Conservation (phyloP, 768 basidiomycete species). For the Tricholoma hemisulphureum region DNA sequence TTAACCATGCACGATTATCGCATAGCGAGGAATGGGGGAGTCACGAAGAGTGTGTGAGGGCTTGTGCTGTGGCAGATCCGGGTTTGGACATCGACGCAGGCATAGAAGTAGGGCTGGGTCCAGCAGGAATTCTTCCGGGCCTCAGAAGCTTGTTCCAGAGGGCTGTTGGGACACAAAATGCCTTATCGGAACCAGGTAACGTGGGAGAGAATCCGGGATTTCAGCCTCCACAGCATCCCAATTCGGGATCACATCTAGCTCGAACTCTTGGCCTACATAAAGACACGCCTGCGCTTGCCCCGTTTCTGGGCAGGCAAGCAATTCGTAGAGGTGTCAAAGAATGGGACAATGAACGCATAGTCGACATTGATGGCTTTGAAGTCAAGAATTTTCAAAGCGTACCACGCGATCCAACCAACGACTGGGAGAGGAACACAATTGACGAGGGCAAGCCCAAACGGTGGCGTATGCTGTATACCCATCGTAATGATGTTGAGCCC, state of each 20-base stretch:
- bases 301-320: constrained; percentile 44
- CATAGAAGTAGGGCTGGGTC: constrained; percentile 42
- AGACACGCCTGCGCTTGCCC: constrained; percentile 49
- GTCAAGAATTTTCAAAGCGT: neutral
- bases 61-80: constrained; percentile 44
- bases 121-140: constrained; percentile 43
- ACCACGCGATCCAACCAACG: neutral
- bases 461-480: constrained; percentile 40
- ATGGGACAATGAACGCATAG: constrained; percentile 31
- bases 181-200: neutral
- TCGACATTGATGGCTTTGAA: constrained; percentile 35
- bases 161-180: constrained; percentile 37
- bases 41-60: constrained; percentile 54
- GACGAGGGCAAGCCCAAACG: constrained; percentile 11
- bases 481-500: constrained; percentile 24
- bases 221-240: neutral
- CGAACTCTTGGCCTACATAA: constrained; percentile 48
- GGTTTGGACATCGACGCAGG: constrained; percentile 40
- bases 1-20: constrained; percentile 52
- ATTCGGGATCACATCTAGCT: constrained; percentile 28
- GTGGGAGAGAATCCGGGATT: neutral
- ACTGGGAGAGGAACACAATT: neutral
- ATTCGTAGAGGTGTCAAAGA: constrained; percentile 43
- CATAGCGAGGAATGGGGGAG: constrained; percentile 53
- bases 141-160: constrained; percentile 48